Base-by-base conservation (phyloP, 768 basidiomycete species). In the Pulveroboletus ravenelii region DNA sequence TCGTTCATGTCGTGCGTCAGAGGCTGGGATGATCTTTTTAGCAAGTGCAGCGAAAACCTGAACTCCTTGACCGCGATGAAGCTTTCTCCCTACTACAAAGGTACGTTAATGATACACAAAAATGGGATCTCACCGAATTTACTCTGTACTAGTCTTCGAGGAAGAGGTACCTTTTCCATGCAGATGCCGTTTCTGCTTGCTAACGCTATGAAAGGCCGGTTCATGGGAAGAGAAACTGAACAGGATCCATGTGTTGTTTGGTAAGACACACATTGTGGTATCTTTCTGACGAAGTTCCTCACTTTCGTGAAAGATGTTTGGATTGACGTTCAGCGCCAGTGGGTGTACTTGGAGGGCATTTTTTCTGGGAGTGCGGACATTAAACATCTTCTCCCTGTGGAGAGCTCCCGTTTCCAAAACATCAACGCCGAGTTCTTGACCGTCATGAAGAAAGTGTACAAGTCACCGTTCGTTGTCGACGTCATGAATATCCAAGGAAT, bases 371-470 rank as follows among this genome's bases (percentile, higher is more conserved):
- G 93, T 59, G 96, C 94, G 23, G 96, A 99, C 64, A 98, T 99
- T 79, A 98, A 98, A 66, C 96, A 99, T 66, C 83, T 99, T 13
- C 84, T 99, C 25, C 96, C 96, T 1, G 88, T 97, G 54, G 96
- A 99, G 72, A 93, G 85, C 61, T 83, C 92, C n/a, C 89, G 96
- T 29, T 99, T 99, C 74, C 87, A 89, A 66, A 97, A 94, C 71
- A 99, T 99, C 78, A 97, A 99, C 67, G 82, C 91, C 40, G 96
- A 99, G 65, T 99, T 99, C 73, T 76, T 98, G 45, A 84, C 90
- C 0, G 93, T 97, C 57, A 98, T 99, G 96, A 98, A 97, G 78
- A 95, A 95, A 70, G 96, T 99, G 51, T 94, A 95, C 81, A 98
- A 98, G 71, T 97, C 95, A 13, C 94, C 96, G 0, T 95, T 97